Evolutionary conservation across 306 rosid species (phyloP).

Genomic region (Pterocarpus santalinus): DNA sequence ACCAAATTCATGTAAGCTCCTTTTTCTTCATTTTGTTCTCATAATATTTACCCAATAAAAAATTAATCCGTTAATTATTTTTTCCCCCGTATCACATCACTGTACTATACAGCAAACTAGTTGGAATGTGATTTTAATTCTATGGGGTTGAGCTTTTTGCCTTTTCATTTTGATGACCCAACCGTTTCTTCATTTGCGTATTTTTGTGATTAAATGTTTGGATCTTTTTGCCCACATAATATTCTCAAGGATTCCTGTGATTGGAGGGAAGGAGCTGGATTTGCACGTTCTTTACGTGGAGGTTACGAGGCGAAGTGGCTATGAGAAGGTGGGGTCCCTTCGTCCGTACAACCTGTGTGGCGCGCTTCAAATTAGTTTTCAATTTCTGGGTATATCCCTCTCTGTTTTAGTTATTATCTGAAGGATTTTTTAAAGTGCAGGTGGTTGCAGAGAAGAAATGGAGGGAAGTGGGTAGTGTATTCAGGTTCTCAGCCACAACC

Average conservation of each 20-base stretch:
- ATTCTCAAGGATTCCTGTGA: conserved; percentile 86
- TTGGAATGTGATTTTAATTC: conserved; percentile 31
- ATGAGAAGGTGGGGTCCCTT: conserved; percentile 69
- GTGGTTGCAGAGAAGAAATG: conserved; percentile 98
- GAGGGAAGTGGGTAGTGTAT: conserved; percentile 94
- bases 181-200: not conserved
- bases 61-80: conserved; percentile 1
- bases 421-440: conserved; percentile 40
- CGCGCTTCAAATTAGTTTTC: not conserved
- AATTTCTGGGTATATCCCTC: not conserved
- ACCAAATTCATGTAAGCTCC: conserved; percentile 84
- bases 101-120: not conserved
- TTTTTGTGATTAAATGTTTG: conserved; percentile 28
- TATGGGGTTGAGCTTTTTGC: not conserved
- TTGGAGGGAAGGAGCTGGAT: conserved; percentile 96
- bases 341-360: not conserved
- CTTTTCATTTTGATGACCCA: not conserved
- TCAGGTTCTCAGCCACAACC: conserved; percentile 87
- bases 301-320: conserved; percentile 90
- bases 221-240: not conserved
- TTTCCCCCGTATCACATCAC: not conserved
- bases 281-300: conserved; percentile 89
- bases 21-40: not conserved
- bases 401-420: not conserved
- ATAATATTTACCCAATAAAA: not conserved